A percentile compares a stretch with the other conserved stretches of the same genome.
These are phyloP conservation scores for Dactylellina parvicollis DNA, from an alignment of 2,329 filamentous ascomycete species.

Conservation along the genomic window DNA sequence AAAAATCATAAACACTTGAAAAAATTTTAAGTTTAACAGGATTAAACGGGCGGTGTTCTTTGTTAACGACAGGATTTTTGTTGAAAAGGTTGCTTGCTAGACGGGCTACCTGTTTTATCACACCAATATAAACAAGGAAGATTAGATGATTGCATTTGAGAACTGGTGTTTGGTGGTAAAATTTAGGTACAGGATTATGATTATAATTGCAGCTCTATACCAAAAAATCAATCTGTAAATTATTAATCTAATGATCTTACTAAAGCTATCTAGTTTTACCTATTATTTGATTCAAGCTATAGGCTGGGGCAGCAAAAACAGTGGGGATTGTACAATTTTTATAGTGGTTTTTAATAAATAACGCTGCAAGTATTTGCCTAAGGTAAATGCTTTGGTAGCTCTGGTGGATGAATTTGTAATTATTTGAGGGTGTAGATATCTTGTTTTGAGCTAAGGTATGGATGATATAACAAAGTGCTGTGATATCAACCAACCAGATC, in stretches of 20 bases:
- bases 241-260: background rate
- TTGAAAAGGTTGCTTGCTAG: background rate
- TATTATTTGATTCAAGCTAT: slow-evolving; percentile 11
- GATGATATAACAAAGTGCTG: background rate
- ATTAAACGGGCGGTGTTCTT: background rate
- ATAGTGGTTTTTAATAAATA: slow-evolving; percentile 7
- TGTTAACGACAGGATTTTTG: background rate
- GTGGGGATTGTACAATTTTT: background rate
- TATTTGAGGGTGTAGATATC: background rate
- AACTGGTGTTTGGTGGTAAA: background rate
- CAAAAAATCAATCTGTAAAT: background rate
- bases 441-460: background rate
- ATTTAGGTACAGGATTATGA: slow-evolving; percentile 7
- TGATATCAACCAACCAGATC: background rate
- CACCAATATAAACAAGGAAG: background rate
- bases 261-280: slow-evolving; percentile 1
- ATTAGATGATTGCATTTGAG: background rate
- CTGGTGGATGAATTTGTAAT: background rate
- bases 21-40: background rate
- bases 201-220: slow-evolving; percentile 1
- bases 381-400: background rate
- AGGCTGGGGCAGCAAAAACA: background rate
- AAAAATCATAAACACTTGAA: background rate
- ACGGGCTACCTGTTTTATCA: background rate
- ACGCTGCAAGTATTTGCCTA: background rate